Evolutionary conservation across 2,329 filamentous ascomycete species (phyloP).

Genomic region (Myriosclerotinia duriaeana): DNA sequence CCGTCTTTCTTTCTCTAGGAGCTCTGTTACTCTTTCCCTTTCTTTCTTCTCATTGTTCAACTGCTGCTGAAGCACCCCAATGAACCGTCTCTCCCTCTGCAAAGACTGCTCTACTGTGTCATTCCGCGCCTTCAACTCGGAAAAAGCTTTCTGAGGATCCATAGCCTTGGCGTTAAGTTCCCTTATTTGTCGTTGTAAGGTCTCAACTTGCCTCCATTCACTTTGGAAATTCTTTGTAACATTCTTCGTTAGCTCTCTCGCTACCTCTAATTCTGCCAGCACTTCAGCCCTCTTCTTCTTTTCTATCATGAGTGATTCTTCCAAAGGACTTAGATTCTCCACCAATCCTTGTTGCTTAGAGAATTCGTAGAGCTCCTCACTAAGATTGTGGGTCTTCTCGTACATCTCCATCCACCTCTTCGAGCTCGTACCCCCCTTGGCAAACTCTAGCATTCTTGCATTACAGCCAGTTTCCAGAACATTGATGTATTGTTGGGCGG

Average conservation of each 20-base stretch:
- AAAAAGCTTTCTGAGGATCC: not conserved
- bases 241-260: not conserved
- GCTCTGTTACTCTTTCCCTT: not conserved
- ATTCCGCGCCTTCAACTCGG: not conserved
- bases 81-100: not conserved
- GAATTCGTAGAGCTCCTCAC: not conserved
- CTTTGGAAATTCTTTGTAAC: not conserved
- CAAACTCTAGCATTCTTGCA: not conserved
- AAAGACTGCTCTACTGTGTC: not conserved
- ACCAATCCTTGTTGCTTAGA: not conserved
- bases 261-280: not conserved
- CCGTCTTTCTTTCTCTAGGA: not conserved
- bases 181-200: not conserved
- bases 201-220: slow-evolving; percentile 7
- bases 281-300: not conserved
- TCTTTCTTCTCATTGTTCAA: not conserved
- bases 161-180: not conserved
- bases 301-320: not conserved
- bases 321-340: not conserved
- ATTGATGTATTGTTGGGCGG: not conserved
- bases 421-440: not conserved
- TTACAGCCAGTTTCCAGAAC: not conserved
- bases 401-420: not conserved
- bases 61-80: not conserved
- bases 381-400: not conserved